Evolutionary conservation across 129 eudicot genomes (phyloP).

Genomic region (Helichrysum umbraculigerum): DNA sequence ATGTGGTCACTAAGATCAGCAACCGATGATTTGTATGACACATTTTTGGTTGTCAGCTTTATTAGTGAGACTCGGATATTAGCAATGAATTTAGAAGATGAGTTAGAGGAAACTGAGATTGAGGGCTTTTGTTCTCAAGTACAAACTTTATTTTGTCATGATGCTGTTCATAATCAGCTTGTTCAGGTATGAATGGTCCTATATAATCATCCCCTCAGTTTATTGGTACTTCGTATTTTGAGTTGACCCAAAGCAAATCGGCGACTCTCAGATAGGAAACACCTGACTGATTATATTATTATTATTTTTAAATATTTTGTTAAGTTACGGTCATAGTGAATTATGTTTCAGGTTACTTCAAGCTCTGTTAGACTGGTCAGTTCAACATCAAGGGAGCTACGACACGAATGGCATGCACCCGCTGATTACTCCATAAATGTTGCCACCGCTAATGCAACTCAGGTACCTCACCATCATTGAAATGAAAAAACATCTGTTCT

Average conservation of each 20-base stretch:
- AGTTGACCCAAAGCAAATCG: not conserved
- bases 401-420: constrained; percentile 84
- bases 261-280: not conserved
- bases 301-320: constrained; percentile 9
- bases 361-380: constrained; percentile 85
- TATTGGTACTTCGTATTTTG: not conserved
- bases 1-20: constrained; percentile 98
- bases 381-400: constrained; percentile 73
- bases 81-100: constrained; percentile 93
- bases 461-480: constrained; percentile 42
- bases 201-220: not conserved
- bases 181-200: constrained; percentile 59
- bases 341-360: constrained; percentile 72
- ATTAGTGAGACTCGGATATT: constrained; percentile 87
- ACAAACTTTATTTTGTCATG: constrained; percentile 92
- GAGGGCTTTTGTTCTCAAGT: constrained; percentile 84
- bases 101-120: constrained; percentile 86
- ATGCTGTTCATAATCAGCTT: constrained; percentile 77
- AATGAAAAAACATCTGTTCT: not conserved
- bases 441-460: constrained; percentile 94
- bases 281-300: not conserved
- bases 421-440: constrained; percentile 82
- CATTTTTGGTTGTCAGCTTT: constrained; percentile 93
- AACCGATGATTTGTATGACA: constrained; percentile 85
- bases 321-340: constrained; percentile 2